These are phyloP conservation scores for Physcomitrium patens DNA, from an alignment of 225 moss, liverwort and hornwort genomes.

Conservation along the genomic window DNA sequence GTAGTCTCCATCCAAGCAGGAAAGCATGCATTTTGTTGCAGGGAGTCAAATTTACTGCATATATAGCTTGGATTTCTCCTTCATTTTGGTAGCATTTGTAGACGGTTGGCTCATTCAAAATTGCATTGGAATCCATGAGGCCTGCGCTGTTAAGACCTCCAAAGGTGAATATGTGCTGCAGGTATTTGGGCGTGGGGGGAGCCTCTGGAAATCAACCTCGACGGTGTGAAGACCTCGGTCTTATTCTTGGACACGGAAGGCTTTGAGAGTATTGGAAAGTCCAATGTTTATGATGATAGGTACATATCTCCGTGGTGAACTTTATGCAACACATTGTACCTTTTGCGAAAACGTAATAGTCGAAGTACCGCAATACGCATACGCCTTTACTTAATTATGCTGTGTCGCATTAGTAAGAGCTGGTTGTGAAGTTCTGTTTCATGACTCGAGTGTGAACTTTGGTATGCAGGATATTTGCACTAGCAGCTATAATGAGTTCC, in stretches of 20 bases:
- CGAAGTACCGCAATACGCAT: not conserved
- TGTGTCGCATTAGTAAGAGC: not conserved
- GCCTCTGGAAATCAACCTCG: slow-evolving; percentile 48
- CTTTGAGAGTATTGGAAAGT: slow-evolving; percentile 67
- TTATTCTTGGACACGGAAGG: slow-evolving; percentile 66
- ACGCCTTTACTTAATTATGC: not conserved
- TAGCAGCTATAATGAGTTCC: slow-evolving; percentile 65
- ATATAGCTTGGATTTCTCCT: not conserved
- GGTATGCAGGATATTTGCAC: slow-evolving; percentile 55
- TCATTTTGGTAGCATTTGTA: not conserved
- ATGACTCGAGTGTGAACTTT: not conserved
- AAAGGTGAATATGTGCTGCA: slow-evolving; percentile 25
- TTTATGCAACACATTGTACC: not conserved
- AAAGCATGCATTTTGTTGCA: not conserved
- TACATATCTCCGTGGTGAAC: slow-evolving; percentile 3
- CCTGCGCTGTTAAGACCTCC: slow-evolving; percentile 3
- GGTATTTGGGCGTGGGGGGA: slow-evolving; percentile 68
- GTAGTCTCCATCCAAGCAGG: not conserved
- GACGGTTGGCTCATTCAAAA: not conserved
- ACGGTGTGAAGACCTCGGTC: slow-evolving; percentile 57
- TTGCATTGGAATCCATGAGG: not conserved
- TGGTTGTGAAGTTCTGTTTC: not conserved
- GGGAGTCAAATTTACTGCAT: not conserved
- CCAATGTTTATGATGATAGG: slow-evolving; percentile 70
- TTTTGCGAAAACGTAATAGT: not conserved